Percentiles rank a stretch among this genome's conserved stretches.
These are phyloP conservation scores for Mortierella alpina DNA, from an alignment of 192 early-diverging fungal genomes.

Conservation along the genomic window DNA sequence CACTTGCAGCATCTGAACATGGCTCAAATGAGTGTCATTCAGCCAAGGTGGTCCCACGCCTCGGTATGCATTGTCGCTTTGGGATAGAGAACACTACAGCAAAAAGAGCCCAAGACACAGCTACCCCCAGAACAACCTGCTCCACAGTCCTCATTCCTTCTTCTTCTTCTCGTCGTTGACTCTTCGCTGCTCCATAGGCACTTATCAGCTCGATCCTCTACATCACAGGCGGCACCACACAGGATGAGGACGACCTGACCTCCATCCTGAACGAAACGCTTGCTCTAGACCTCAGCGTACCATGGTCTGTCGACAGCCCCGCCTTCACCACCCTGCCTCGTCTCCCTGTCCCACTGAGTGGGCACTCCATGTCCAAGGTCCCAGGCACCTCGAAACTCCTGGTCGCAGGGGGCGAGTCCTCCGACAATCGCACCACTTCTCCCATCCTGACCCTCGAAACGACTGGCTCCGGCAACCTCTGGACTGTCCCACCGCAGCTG, in stretches of 20 bases:
- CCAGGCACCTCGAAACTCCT: slow-evolving; percentile 13
- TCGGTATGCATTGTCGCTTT: slow-evolving; percentile 11
- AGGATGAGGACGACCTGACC: neutral
- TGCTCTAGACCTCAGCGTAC: slow-evolving; percentile 19
- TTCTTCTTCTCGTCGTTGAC: neutral
- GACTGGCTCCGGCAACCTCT: neutral
- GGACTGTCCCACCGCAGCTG: too few species aligned
- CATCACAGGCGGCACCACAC: slow-evolving; percentile 24
- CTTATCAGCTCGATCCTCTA: slow-evolving; percentile 22
- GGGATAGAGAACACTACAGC: too few species aligned
- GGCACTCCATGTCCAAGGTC: slow-evolving; percentile 27
- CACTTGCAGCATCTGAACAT: neutral
- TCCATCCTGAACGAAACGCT: slow-evolving; percentile 17
- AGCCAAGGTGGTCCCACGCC: slow-evolving; percentile 38
- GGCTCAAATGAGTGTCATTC: slow-evolving; percentile 16
- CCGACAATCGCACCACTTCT: neutral
- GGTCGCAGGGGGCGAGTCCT: slow-evolving; percentile 25
- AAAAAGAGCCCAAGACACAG: neutral
- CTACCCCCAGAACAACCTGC: neutral
- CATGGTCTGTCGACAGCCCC: slow-evolving; percentile 29
- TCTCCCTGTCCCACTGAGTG: slow-evolving; percentile 20
- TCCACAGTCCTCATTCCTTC: neutral
- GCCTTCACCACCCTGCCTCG: slow-evolving; percentile 11
- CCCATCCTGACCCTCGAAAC: slow-evolving; percentile 5
- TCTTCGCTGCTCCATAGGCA: slow-evolving; percentile 1